phyloP scores from a whole-genome alignment of 768 basidiomycete species.

The Mycena indigotica region DNA sequence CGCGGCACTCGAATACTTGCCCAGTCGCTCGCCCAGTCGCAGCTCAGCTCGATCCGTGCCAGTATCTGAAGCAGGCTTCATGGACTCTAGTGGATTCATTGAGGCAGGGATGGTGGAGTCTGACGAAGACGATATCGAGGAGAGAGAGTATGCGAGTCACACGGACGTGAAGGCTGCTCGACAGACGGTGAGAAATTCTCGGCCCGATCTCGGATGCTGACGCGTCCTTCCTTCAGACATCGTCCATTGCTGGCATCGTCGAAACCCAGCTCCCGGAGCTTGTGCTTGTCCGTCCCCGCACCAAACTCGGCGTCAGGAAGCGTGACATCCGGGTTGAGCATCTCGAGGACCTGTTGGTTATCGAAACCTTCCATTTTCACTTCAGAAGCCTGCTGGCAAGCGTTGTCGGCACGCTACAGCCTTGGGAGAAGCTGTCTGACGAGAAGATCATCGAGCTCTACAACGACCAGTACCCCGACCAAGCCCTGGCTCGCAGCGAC shows the following conservation, averaged over 20 bases:
- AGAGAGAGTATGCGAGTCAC: background rate
- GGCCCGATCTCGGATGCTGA: background rate
- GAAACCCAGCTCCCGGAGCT: background rate
- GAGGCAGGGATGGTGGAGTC: background rate
- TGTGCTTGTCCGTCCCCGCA: background rate
- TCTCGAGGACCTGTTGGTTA: background rate
- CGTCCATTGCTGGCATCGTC: slow-evolving; percentile 2
- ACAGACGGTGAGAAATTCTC: background rate
- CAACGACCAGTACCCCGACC: background rate
- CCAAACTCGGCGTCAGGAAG: background rate
- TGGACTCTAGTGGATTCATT: background rate
- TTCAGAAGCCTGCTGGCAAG: background rate
- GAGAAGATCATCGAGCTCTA: background rate
- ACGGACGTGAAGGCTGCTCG: background rate
- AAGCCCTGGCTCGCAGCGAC: background rate
- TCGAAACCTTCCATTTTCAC: background rate
- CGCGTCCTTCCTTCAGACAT: background rate
- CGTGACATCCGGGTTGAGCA: background rate
- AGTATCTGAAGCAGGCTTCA: background rate
- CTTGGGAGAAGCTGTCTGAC: background rate
- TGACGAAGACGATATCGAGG: background rate
- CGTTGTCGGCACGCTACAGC: background rate
- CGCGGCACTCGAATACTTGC: background rate
- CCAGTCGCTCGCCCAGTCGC: background rate
- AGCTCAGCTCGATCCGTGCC: background rate